phyloP scores from a whole-genome alignment of 805 yeast species.

The Monosporozyma solicola region DNA sequence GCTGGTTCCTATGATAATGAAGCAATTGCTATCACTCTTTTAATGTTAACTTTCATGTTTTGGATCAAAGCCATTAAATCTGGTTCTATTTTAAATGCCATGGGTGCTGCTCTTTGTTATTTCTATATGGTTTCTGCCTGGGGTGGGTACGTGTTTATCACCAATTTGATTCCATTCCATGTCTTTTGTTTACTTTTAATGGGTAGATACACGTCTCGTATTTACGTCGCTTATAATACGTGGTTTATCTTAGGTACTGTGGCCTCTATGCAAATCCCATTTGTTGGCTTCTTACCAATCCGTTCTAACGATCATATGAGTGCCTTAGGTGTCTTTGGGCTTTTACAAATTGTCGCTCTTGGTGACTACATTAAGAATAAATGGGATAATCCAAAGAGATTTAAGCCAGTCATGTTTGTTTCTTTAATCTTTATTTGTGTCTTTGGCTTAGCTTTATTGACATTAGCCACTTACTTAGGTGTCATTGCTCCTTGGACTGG shows the following conservation, averaged over 20 bases:
- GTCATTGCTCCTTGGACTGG: constrained; percentile 99
- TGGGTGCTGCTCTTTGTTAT: constrained; percentile 78
- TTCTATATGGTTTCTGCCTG: constrained; percentile 99
- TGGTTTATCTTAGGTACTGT: constrained; percentile 98
- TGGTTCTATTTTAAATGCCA: constrained; percentile 80
- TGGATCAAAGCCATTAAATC: constrained; percentile 93
- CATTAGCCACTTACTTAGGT: constrained; percentile 79
- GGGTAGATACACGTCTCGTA: constrained; percentile 83
- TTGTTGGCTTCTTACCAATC: constrained; percentile 94
- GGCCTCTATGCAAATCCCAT: constrained; percentile 98
- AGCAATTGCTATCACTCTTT: constrained; percentile 92
- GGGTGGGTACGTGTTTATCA: constrained; percentile 99
- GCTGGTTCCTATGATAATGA: constrained; percentile 99
- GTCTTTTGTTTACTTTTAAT: constrained; percentile 80
- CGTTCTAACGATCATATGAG: constrained; percentile 98
- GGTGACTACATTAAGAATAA: constrained; percentile 73
- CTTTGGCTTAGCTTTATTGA: constrained; percentile 62
- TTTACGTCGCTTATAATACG: constrained; percentile 87
- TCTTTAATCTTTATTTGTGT: constrained; percentile 47
- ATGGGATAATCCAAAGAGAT: constrained; percentile 56
- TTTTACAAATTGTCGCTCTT: constrained; percentile 80
- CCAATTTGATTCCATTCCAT: constrained; percentile 93
- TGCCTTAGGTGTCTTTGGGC: constrained; percentile 93
- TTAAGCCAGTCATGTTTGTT: constrained; percentile 56
- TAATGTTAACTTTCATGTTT: constrained; percentile 89